Evolutionary conservation across 345 rosid genomes (phyloP), one percentile per base, ranked within the genome.

Genomic region (Eutrema heterophyllum): DNA sequence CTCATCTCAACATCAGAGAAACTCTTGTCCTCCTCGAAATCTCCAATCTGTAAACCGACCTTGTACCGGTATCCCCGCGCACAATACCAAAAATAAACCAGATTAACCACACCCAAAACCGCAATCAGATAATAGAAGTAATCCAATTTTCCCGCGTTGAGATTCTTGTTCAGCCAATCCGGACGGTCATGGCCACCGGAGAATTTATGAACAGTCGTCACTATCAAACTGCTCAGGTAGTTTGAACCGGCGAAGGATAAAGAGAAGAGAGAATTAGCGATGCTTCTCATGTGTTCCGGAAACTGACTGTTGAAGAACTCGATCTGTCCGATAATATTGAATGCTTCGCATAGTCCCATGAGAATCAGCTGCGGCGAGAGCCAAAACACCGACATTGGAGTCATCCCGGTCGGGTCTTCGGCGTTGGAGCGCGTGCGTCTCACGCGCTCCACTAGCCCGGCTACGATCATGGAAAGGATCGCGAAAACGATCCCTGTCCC

Each of bases 281-380:
- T 84, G 72, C 93, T 90, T 76, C 92, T 85, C 98, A 90, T 93
- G 80, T 93, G 88, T 53, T 90, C 95, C 0, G 98, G 98, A 15
- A 93, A 79, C 71, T 90, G 96, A 79, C 88, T 92, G 27, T 89
- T 88, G 81, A 92, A 88, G 55, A 92, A 89, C 75, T 89, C 96
- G 1, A 88, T 71, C 41, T 88, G 93, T 39, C 97, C 97, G 0
- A 92, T 90, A 0, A 89, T 78, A 83, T 88, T 88, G 67, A 88
- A 92, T 0, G 96, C 96, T 77, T 92, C 96, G 4, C 95, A 96
- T 43, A 88, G 82, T 29, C 98, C 98, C 43, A 90, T 88, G 4
- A 92, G 85, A 30, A 80, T 52, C 21, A 88, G 89, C 62, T 87
- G 98, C 0, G 98, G 95, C 1, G 86, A 87, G 11, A 93, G 87